Base-by-base conservation (phyloP, 106 monocot genomes). In the Phalaenopsis aphrodite region DNA sequence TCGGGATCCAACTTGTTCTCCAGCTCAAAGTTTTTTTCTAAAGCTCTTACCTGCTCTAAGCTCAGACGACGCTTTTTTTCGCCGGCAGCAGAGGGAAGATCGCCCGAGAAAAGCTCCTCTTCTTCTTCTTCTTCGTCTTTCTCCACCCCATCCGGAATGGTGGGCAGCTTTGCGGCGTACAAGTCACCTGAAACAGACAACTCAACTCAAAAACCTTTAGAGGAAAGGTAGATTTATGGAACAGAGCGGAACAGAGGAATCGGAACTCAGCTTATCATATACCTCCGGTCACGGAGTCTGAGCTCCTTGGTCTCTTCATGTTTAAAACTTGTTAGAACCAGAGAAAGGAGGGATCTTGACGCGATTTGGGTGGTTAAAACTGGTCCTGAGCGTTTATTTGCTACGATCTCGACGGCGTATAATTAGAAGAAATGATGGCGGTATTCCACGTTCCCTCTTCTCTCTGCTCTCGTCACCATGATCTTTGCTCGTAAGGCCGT, bases 1-100 rank as follows among this genome's bases (percentile, higher is more conserved):
- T 87, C 93, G 10, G 93, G 91, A 38, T 85, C 91, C 42, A 93
- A 85, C 80, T 93, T 93, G 80, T 89, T 91, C 84, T 93, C 93
- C 82, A 82, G 80, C 80, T 85, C 88, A 77, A 93, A 93, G 87
- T 80, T 83, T 83, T 77, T 85, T 87, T 93, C 93, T 81, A 93
- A 80, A 6, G 91, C 83, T 72, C 77, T 85, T 46, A 91, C 91
- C 78, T 93, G 93, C 14, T 89, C 93, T 30, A 73, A 11, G 64
- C 84, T 82, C 56, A 93, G 81, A 65, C 91, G 85, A 58, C 93
- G 87, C 87, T 91, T 93, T 89, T 93, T 93, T 85, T 87, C 89
- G 42, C 78, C 84, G 8, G 68, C 66, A 0, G 69, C 18, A 37
- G 65, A 52, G 15, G 71, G 23, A 23, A 19, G 11, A 3, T 65